A percentile compares a stretch with the other conserved stretches of the same genome.
These are phyloP conservation scores for Boletus bicolor DNA, from an alignment of 768 basidiomycete genomes.

Conservation along the genomic window DNA sequence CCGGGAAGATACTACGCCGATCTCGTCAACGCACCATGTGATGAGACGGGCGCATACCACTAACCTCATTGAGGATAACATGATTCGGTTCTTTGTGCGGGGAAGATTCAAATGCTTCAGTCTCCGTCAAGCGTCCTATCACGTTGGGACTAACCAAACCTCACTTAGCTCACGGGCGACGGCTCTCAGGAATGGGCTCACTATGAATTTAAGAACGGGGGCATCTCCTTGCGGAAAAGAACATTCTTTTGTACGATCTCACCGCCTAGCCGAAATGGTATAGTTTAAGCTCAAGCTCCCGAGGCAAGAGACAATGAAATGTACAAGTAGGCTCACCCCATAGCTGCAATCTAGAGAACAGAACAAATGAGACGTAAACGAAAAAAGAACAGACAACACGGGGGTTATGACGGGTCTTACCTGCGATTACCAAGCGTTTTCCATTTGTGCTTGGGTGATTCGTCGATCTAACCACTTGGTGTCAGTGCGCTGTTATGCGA, in stretches of 20 bases:
- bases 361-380: neutral
- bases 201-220: constrained; percentile 66
- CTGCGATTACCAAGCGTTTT: constrained; percentile 44
- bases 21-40: constrained; percentile 14
- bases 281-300: constrained; percentile 1
- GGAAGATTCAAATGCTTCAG: constrained; percentile 60
- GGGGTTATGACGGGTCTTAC: neutral
- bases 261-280: constrained; percentile 48
- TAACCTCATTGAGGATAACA: constrained; percentile 82
- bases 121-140: constrained; percentile 60
- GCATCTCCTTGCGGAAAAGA: constrained; percentile 67
- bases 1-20: constrained; percentile 69
- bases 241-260: constrained; percentile 67
- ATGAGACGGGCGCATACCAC: constrained; percentile 10
- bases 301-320: neutral
- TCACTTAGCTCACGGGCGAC: constrained; percentile 6
- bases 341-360: constrained; percentile 55
- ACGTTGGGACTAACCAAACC: constrained; percentile 79
- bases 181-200: constrained; percentile 35
- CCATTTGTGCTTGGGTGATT: constrained; percentile 81
- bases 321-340: constrained; percentile 50
- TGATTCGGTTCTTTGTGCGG: constrained; percentile 79
- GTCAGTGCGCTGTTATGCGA: constrained; percentile 13
- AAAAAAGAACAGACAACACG: neutral
- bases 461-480: constrained; percentile 54